Percentiles rank a stretch among this genome's conserved stretches.
Conservation (phyloP, 73 alveolate species). For the Paramecium bursaria region DNA sequence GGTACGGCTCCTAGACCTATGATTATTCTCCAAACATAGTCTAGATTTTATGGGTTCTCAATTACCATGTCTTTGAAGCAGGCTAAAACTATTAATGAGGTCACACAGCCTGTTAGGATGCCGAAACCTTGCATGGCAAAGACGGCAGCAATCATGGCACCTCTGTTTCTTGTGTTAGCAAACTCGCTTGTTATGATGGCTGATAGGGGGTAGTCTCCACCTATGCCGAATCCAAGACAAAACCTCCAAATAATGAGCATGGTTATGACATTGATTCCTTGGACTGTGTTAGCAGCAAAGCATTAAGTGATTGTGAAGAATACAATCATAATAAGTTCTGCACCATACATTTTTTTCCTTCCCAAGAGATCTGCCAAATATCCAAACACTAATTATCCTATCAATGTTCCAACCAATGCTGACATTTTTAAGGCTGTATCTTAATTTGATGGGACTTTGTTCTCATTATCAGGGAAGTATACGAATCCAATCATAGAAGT, state of each 20-base stretch:
- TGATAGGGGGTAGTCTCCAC: slow-evolving; percentile 69
- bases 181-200: slow-evolving; percentile 58
- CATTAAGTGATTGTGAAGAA: background rate
- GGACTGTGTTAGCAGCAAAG: slow-evolving; percentile 15
- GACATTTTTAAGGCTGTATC: slow-evolving; percentile 8
- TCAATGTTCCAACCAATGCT: slow-evolving; percentile 35
- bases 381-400: slow-evolving; percentile 62
- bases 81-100: background rate
- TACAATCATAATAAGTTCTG: slow-evolving; percentile 25
- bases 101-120: slow-evolving; percentile 29
- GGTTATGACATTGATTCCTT: slow-evolving; percentile 35
- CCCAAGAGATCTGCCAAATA: slow-evolving; percentile 63
- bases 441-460: background rate
- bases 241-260: slow-evolving; percentile 62
- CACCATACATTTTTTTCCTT: slow-evolving; percentile 60
- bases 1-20: slow-evolving; percentile 45
- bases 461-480: slow-evolving; percentile 22
- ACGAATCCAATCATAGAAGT: slow-evolving; percentile 29
- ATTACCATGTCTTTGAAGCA: background rate
- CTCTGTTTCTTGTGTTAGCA: slow-evolving; percentile 64
- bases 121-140: slow-evolving; percentile 71
- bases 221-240: slow-evolving; percentile 66
- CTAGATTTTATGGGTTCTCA: background rate
- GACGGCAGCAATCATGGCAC: slow-evolving; percentile 72
- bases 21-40: slow-evolving; percentile 44